Evolutionary conservation across 805 yeast species (phyloP).

Genomic region (Komagataella kurtzmanii): DNA sequence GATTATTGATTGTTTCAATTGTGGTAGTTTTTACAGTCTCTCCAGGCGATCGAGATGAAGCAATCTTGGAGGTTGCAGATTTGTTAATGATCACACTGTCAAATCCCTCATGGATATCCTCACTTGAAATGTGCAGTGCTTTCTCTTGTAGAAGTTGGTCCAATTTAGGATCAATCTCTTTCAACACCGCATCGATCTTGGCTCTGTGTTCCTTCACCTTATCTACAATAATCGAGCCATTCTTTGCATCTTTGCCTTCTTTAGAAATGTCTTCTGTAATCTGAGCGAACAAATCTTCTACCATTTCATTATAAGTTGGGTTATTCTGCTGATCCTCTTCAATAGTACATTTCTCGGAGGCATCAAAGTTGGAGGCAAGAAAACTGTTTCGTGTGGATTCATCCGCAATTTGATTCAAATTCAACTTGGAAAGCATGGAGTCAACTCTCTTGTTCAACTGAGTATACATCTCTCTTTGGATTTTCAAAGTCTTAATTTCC

Average conservation of each 20-base stretch:
- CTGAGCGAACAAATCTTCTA: slow-evolving; percentile 78
- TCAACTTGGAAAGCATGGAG: slow-evolving; percentile 31
- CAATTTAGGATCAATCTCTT: slow-evolving; percentile 52
- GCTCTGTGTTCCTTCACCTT: slow-evolving; percentile 47
- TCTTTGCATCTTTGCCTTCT: slow-evolving; percentile 31
- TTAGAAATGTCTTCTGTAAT: slow-evolving; percentile 45
- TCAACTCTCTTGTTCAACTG: slow-evolving; percentile 67
- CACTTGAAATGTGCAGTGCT: slow-evolving; percentile 66
- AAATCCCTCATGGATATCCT: slow-evolving; percentile 86
- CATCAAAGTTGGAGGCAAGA: slow-evolving; percentile 41
- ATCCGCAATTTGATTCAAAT: slow-evolving; percentile 22
- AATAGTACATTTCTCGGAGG: slow-evolving; percentile 34
- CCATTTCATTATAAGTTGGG: slow-evolving; percentile 81
- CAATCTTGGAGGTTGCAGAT: slow-evolving; percentile 12
- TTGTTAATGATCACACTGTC: slow-evolving; percentile 74
- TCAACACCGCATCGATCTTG: slow-evolving; percentile 55
- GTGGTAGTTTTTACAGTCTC: slow-evolving; percentile 4
- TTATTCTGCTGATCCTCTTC: slow-evolving; percentile 22
- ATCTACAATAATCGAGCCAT: slow-evolving; percentile 21
- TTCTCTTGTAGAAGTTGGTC: slow-evolving; percentile 59
- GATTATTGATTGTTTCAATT: background rate
- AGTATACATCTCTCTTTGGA: slow-evolving; percentile 71
- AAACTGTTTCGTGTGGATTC: slow-evolving; percentile 22
- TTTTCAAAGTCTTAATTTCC: slow-evolving; percentile 62
- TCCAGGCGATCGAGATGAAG: slow-evolving; percentile 1